Base-by-base conservation (phyloP, 116 monocot genomes). In the Thalassia testudinum region DNA sequence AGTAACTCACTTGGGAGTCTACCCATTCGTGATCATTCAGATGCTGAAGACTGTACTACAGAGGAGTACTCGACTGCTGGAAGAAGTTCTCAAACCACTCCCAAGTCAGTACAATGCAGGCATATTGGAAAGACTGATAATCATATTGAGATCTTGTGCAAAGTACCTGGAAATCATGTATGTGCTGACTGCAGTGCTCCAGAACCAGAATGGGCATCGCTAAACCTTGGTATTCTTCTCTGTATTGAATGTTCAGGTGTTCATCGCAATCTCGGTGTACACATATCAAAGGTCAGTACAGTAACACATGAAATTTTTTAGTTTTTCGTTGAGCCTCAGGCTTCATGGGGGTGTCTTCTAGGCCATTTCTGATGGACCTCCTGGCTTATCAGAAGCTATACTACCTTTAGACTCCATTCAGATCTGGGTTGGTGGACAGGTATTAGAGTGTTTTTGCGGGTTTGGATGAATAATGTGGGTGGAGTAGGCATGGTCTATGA, bases 231-330 rank as follows among this genome's bases (percentile, higher is more conserved):
- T 0, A 68, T 90, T 63, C 90, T 99, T 64, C 68, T 99, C 12
- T 99, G 97, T 63, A 99, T 99, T 23, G 97, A 99, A 66, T 99
- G 97, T 69, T 99, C 97, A 56, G 97, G 97, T 50, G 97, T 99
- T 21, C 97, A 99, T 66, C 85, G 97, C 0, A 99, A 99, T 80
- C 88, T 99, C 64, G 97, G 97, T 50, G 97, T 99, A 52, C 97
- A 99, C 72, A 89, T 99, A 70, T 99, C 97, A 21, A 99, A 99
- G 97, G 97, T 99, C 61, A n/a, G n/a, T n/a, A n/a, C n/a, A n/a
- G n/a, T n/a, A n/a, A n/a, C n/a, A n/a, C n/a, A n/a, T n/a, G n/a
- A n/a, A n/a, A n/a, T n/a, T n/a, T n/a, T n/a, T n/a, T n/a, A n/a
- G n/a, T n/a, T n/a, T n/a, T n/a, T n/a, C n/a, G n/a, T n/a, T n/a